Evolutionary conservation across 345 rosid species (phyloP), one percentile per base, ranked within the genome.

Genomic region (Aethionema arabicum): DNA sequence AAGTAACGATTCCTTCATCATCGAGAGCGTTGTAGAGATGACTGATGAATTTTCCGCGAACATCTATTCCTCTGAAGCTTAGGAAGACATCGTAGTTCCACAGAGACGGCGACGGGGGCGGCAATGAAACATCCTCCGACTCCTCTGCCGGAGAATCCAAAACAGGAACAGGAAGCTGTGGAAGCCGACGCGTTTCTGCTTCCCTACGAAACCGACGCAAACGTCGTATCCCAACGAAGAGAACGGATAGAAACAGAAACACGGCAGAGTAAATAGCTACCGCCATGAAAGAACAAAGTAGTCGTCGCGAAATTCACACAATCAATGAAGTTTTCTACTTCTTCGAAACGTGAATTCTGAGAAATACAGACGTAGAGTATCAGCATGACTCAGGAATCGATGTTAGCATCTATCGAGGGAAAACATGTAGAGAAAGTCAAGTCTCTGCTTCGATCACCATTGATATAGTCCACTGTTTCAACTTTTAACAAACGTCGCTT

Each of bases 11-110:
- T 33, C 74, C 74, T 40, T 51, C 74, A 0, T 33, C 33, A 0
- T 0, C 15, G 41, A 70, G 69, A 11, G 65, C 65, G 0, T 40
- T 8, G 42, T 43, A 2, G 7, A 63, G 54, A 58, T 70, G 69
- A 30, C 68, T 43, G 8, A 58, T 2, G 9, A 70, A 70, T 6
- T 0, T 32, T 7, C 0, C 46, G 3, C 74, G 74, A 13, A 63
- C 61, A 41, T 63, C 69, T 5, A 5, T 0, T 5, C 74, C 74
- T 55, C 74, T 63, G 21, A 63, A 70, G 1, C 69, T 70, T 11
- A 70, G 57, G 59, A 70, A 70, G 47, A 43, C 69, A 30, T 70
- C 47, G 45, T 49, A 63, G 21, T 36, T 35, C 68, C 65, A 50
- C 33, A 7, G 32, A 48, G 74, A 21, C 37, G 7, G 40, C 9